Evolutionary conservation across 164 flowering plant species (phyloP).

Genomic region (Berberis thunbergii): DNA sequence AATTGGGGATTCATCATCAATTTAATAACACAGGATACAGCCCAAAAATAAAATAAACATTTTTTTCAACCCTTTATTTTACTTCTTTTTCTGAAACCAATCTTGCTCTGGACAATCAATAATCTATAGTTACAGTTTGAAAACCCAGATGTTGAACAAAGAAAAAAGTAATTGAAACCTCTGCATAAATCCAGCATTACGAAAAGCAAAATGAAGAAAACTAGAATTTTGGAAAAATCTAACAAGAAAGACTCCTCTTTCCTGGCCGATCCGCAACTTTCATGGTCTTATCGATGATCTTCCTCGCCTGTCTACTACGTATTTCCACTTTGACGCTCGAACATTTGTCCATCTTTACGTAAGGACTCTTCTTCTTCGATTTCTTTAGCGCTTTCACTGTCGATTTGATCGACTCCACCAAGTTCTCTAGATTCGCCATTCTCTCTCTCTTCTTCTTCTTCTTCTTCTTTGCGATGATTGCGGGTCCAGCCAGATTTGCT

Average conservation of each 20-base stretch:
- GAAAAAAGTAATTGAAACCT: too few relatives aligned
- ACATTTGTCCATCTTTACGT: conserved; percentile 83
- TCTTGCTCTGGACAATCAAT: too few relatives aligned
- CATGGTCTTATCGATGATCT: conserved; percentile 69
- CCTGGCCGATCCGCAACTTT: conserved; percentile 68
- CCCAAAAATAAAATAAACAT: too few relatives aligned
- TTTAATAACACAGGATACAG: too few relatives aligned
- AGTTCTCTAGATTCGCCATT: conserved; percentile 53
- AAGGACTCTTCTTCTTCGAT: conserved; percentile 41
- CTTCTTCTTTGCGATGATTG: neutral
- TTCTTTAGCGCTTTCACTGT: conserved; percentile 65
- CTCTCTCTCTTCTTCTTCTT: conserved; percentile 16
- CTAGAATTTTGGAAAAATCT: neutral
- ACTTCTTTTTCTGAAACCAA: too few relatives aligned
- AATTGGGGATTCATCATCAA: too few relatives aligned
- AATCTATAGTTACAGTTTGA: too few relatives aligned
- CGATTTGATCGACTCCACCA: conserved; percentile 69
- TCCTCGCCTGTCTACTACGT: conserved; percentile 60
- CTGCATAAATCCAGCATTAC: too few relatives aligned
- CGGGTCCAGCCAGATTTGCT: neutral
- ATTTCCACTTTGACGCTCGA: conserved; percentile 80
- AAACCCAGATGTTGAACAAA: too few relatives aligned
- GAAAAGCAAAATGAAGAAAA: too few relatives aligned
- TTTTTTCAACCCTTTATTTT: too few relatives aligned
- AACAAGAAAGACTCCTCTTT: conserved; percentile 27